Evolutionary conservation across 2,329 filamentous ascomycete genomes (phyloP), one percentile per base, ranked within the genome.

Genomic region (Xylariales sp.): DNA sequence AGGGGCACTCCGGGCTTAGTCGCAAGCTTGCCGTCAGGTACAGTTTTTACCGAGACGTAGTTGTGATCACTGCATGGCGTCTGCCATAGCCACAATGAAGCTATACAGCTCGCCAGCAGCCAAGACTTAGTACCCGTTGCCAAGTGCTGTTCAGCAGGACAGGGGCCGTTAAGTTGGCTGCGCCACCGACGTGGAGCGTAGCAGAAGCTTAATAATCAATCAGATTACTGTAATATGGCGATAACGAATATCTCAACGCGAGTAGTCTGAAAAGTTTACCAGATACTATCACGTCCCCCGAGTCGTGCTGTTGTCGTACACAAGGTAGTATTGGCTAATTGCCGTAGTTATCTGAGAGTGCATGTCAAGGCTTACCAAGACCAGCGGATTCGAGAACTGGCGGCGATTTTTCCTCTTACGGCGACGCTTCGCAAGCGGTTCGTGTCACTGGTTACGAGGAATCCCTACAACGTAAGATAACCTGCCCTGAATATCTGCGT

Each of bases 111-210:
- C 18, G 5, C 32, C 32, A 36, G 16, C 32, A 32, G 18, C 50
- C 43, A 46, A 46, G 43, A 16, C 43, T 46, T 3, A n/a, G 45
- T 18, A 53, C 32, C 50, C 18, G 9, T 55, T 41, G 52, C 34
- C 52, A 55, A 55, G 52, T 39, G 34, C 45, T 48, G 14, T 23
- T 41, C 18, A 41, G 52, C n/a, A 55, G 34, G 41, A 41, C 34
- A 28, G 34, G 34, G 52, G n/a, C n/a, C 23, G n/a, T 46, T 46
- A n/a, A 46, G 7, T 16, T 16, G 34, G 52, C 34, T 55, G 52
- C 52, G 52, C 52, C 52, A 41, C 34, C 14, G 5, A 54, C n/a
- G 1, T 54, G 16, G 18, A 23, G 52, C 52, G 28, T 28, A 39
- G 23, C 16, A 54, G 10, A 39, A 12, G 23, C 32, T 46, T 46